Percentiles rank a stretch among this genome's conserved stretches.
These are phyloP conservation scores for Pseudomonodictys pantanalensis DNA, from an alignment of 495 filamentous ascomycete genomes.

Conservation along the genomic window DNA sequence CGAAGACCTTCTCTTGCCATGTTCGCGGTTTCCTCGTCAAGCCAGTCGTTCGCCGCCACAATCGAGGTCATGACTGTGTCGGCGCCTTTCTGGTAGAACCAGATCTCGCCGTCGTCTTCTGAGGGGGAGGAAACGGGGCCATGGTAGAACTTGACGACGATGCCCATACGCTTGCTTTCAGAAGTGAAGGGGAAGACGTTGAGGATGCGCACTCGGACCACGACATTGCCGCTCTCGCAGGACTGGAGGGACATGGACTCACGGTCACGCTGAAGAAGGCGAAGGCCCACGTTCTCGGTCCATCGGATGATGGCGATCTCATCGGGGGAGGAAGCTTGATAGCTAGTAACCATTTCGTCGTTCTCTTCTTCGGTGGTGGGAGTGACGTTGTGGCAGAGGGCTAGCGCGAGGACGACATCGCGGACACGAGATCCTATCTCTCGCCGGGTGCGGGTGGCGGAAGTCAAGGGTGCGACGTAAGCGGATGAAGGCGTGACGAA, in stretches of 20 bases:
- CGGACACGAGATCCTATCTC: slow-evolving; percentile 92
- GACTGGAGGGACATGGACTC: slow-evolving; percentile 78
- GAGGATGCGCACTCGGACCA: slow-evolving; percentile 84
- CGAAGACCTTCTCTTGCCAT: slow-evolving; percentile 97
- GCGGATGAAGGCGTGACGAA: slow-evolving; percentile 74
- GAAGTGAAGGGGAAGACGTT: slow-evolving; percentile 98
- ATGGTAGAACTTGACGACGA: slow-evolving; percentile 75
- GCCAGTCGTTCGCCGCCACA: slow-evolving; percentile 93
- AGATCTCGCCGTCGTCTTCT: slow-evolving; percentile 64
- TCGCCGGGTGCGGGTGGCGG: slow-evolving; percentile 73
- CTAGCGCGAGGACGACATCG: slow-evolving; percentile 85
- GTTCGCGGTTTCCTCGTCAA: slow-evolving; percentile 97
- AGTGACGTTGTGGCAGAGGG: slow-evolving; percentile 96
- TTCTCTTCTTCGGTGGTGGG: slow-evolving; percentile 82
- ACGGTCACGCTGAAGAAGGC: slow-evolving; percentile 80
- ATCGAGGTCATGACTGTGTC: slow-evolving; percentile 97
- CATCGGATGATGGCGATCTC: slow-evolving; percentile 98
- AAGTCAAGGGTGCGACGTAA: slow-evolving; percentile 47
- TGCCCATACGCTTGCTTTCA: slow-evolving; percentile 98
- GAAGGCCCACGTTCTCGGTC: slow-evolving; percentile 89
- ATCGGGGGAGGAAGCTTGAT: slow-evolving; percentile 95
- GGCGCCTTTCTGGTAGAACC: slow-evolving; percentile 98
- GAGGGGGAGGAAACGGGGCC: slow-evolving; percentile 42
- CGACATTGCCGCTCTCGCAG: slow-evolving; percentile 67
- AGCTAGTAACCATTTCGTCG: slow-evolving; percentile 73